phyloP scores from a whole-genome alignment of 306 rosid species.

The Malus fusca region DNA sequence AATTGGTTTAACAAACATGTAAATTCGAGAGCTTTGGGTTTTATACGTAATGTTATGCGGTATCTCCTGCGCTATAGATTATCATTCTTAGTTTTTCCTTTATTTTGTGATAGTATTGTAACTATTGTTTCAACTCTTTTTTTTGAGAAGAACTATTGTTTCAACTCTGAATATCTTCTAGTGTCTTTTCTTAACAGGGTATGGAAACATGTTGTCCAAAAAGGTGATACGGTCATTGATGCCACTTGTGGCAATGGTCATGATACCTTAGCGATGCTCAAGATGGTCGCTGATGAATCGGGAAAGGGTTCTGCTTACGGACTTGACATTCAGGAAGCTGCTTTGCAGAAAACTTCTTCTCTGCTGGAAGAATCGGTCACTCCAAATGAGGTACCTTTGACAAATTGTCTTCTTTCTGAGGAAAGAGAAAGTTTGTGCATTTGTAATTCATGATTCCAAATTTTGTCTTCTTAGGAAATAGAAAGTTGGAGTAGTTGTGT shows the following conservation, averaged over 20 bases:
- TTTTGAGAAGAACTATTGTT: neutral
- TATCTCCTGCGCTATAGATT: neutral
- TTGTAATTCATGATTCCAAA: neutral
- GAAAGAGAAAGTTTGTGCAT: neutral
- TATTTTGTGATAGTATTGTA: neutral
- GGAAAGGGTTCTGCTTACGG: slow-evolving; percentile 54
- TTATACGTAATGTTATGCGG: no score
- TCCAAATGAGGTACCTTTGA: slow-evolving; percentile 41
- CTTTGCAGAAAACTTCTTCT: slow-evolving; percentile 50
- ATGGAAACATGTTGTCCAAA: slow-evolving; percentile 59
- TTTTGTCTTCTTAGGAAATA: neutral
- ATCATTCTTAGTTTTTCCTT: neutral
- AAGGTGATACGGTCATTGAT: slow-evolving; percentile 78
- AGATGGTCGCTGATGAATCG: slow-evolving; percentile 71
- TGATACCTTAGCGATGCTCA: slow-evolving; percentile 71
- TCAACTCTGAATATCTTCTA: slow-evolving; percentile 2
- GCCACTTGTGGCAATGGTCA: slow-evolving; percentile 92
- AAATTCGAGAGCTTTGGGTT: no score
- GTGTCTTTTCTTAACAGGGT: slow-evolving; percentile 36
- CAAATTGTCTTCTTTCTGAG: neutral
- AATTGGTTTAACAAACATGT: no score
- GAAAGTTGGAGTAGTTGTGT: neutral
- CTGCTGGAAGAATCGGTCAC: slow-evolving; percentile 48
- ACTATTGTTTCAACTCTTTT: neutral
- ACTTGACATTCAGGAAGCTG: slow-evolving; percentile 72